Evolutionary conservation across 2,329 filamentous ascomycete species (phyloP), one percentile per base, ranked within the genome.

Genomic region (Diaporthe ilicicola): DNA sequence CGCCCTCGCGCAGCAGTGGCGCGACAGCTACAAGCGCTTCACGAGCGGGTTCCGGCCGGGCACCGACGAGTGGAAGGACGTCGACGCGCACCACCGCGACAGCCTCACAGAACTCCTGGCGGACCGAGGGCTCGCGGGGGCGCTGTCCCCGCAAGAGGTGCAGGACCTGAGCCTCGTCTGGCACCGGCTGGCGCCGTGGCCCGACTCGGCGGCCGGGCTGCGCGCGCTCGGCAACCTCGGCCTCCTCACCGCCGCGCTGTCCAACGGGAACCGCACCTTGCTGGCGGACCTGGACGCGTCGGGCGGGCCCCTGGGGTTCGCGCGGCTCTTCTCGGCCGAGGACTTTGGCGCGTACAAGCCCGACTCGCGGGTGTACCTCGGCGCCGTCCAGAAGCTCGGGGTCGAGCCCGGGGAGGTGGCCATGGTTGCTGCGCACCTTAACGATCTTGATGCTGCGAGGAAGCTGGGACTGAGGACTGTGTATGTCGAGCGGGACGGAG

Each of bases 341-440:
- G 87, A 91, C 73, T 95, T 95, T 77, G 82, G 85, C 54, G 89
- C 89, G 0, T 96, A 95, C 79, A 96, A 96, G 83, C 93, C 93
- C 1, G 86, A 88, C 72, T 87, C 88, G 9, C 83, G 79, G 65
- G 90, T 91, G 2, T 96, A 96, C 77, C 84, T 87, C 1, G 93
- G 93, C 4, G 93, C 91, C 0, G 92, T 85, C 2, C 80, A 84
- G 70, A 84, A 83, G 74, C 80, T 95, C 66, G 88, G 86, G 0
- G 73, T 90, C 51, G 75, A 86, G 72, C 87, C 90, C 0, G 78
- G 79, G 2, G 85, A 94, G 76, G 91, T 93, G 70, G 92, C 89
- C 24, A 90, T 96, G 88, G 92, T 96, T 24, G 93, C 94, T 19
- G 90, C 93, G 46, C 93, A 95, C 81, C 81, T 95, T 70, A 79